These are phyloP conservation scores for Corymbia maculata DNA, from an alignment of 345 rosid species.

Conservation along the genomic window DNA sequence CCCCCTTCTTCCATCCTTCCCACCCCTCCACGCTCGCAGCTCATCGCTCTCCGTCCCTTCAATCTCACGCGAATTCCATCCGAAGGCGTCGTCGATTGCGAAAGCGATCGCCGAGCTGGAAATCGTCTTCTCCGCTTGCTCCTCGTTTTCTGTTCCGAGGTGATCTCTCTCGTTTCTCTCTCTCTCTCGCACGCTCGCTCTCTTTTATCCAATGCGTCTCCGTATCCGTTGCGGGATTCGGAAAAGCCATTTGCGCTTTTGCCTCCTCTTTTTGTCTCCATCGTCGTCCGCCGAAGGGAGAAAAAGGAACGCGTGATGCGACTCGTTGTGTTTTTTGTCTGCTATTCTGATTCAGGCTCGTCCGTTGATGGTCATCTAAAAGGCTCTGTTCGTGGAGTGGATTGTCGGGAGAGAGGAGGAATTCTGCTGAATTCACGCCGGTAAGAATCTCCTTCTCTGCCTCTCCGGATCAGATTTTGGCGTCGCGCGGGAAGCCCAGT, in stretches of 20 bases:
- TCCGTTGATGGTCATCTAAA: conserved; percentile 70
- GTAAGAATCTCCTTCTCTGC: background rate
- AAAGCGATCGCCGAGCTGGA: background rate
- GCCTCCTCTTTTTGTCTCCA: background rate
- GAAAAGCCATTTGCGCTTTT: background rate
- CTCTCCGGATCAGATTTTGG: background rate
- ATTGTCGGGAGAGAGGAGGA: background rate
- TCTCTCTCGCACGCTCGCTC: background rate
- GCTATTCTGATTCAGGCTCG: background rate
- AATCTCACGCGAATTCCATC: accelerated
- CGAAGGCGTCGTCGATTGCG: background rate
- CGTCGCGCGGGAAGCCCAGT: background rate
- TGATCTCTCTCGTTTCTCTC: background rate
- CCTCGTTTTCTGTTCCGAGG: background rate
- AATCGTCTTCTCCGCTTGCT: background rate
- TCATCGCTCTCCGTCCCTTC: background rate
- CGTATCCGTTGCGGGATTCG: background rate
- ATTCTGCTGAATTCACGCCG: background rate
- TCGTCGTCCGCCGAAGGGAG: background rate
- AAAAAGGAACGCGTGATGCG: background rate
- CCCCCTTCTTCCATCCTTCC: background rate
- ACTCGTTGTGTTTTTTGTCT: background rate
- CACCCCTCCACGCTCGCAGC: background rate
- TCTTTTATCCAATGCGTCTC: background rate
- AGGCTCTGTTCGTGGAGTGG: background rate